phyloP scores from a whole-genome alignment of 1,139 yeast species.

The Hyphopichia khmerensis region DNA sequence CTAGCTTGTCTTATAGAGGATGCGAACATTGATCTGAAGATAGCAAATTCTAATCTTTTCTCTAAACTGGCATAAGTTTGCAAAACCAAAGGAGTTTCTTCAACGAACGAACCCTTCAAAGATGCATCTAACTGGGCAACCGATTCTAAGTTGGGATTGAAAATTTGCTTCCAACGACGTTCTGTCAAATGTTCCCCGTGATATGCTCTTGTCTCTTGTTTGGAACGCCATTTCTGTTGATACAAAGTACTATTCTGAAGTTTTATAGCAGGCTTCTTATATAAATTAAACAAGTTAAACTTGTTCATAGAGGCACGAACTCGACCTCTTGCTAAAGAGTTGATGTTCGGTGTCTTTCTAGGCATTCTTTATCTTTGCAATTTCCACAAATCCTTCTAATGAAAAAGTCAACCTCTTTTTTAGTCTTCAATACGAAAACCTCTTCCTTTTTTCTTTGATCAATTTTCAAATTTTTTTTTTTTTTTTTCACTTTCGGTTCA shows the following conservation, averaged over 20 bases:
- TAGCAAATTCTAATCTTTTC: conserved; percentile 83
- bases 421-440: too few species aligned
- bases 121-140: conserved; percentile 85
- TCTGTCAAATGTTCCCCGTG: conserved; percentile 95
- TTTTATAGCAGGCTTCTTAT: conserved; percentile 59
- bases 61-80: conserved; percentile 90
- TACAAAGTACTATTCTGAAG: conserved; percentile 62
- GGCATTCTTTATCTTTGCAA: conserved; percentile 45
- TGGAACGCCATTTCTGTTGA: conserved; percentile 91
- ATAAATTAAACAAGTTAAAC: conserved; percentile 83
- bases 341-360: conserved; percentile 56
- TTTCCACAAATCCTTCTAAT: too few species aligned
- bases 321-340: conserved; percentile 66
- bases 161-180: conserved; percentile 70
- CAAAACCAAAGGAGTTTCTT: conserved; percentile 75
- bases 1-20: conserved; percentile 93
- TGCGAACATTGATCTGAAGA: conserved; percentile 92
- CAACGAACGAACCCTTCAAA: conserved; percentile 55
- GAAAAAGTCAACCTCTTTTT: too few species aligned
- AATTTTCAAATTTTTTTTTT: too few species aligned
- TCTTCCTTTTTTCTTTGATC: too few species aligned
- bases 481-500: too few species aligned
- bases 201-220: conserved; percentile 89
- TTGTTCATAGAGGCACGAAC: conserved; percentile 93
- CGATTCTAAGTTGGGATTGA: conserved; percentile 73